These are phyloP conservation scores for Eucalyptus rudis DNA, from an alignment of 345 rosid genomes.

Conservation along the genomic window DNA sequence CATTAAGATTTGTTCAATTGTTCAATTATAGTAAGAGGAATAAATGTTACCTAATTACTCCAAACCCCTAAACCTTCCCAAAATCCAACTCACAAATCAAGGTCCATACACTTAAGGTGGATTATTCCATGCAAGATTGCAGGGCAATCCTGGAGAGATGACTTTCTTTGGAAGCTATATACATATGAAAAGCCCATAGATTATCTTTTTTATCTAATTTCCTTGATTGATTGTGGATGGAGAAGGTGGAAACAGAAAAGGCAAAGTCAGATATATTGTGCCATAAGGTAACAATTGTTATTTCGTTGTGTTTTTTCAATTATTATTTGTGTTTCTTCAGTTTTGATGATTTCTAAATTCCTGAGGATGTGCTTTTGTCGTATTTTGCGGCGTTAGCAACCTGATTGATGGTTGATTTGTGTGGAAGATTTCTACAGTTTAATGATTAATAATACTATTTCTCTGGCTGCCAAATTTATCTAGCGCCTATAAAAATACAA, in stretches of 20 bases:
- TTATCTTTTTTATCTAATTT: not conserved
- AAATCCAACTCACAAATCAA: not conserved
- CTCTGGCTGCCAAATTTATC: not conserved
- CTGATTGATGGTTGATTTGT: not conserved
- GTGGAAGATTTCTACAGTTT: not conserved
- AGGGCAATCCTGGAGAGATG: not conserved
- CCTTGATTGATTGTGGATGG: not conserved
- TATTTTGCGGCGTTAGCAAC: not conserved
- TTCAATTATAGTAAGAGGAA: not conserved
- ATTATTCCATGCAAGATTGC: not conserved
- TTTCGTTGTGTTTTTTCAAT: not conserved
- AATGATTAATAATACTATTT: not conserved
- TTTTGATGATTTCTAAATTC: not conserved
- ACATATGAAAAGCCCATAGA: not conserved
- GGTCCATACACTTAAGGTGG: not conserved
- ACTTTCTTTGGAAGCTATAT: not conserved
- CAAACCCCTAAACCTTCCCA: not conserved
- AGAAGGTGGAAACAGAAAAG: not conserved
- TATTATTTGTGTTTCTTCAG: not conserved
- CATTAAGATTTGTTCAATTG: not conserved
- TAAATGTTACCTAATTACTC: not conserved
- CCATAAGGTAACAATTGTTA: not conserved
- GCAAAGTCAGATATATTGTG: not conserved
- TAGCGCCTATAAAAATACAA: not conserved
- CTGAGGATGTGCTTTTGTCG: not conserved